Evolutionary conservation across 805 yeast genomes (phyloP).

Genomic region (Candida montana): DNA sequence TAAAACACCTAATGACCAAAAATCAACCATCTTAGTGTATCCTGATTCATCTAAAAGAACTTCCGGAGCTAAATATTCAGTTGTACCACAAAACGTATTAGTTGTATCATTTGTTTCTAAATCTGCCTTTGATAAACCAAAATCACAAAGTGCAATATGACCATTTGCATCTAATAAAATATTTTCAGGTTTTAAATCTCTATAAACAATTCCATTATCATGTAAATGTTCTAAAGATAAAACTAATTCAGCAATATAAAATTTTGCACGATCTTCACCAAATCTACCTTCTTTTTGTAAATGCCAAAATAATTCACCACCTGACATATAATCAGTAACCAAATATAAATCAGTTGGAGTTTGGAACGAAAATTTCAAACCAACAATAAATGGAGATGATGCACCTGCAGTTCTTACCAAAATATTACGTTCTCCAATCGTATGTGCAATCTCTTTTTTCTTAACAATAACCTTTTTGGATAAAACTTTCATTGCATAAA

Average conservation of each 20-base stretch:
- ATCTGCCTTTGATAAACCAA: slow-evolving; percentile 94
- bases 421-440: slow-evolving; percentile 94
- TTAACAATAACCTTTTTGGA: slow-evolving; percentile 93
- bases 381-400: slow-evolving; percentile 89
- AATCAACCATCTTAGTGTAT: slow-evolving; percentile 97
- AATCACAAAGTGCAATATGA: slow-evolving; percentile 40
- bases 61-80: slow-evolving; percentile 97
- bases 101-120: slow-evolving; percentile 78
- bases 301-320: slow-evolving; percentile 97
- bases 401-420: slow-evolving; percentile 88
- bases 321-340: slow-evolving; percentile 96
- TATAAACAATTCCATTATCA: slow-evolving; percentile 88
- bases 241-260: slow-evolving; percentile 93
- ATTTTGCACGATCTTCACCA: slow-evolving; percentile 88
- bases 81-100: slow-evolving; percentile 96
- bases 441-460: slow-evolving; percentile 96
- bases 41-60: slow-evolving; percentile 93
- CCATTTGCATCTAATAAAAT: not conserved
- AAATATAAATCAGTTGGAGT: slow-evolving; percentile 88
- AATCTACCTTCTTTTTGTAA: slow-evolving; percentile 95
- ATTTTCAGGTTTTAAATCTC: not conserved
- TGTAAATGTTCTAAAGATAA: slow-evolving; percentile 91
- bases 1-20: slow-evolving; percentile 96
- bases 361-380: slow-evolving; percentile 92
- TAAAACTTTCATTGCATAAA: slow-evolving; percentile 96